Base-by-base conservation (phyloP, 2,329 filamentous ascomycete genomes). In the Capronia epimyces region DNA sequence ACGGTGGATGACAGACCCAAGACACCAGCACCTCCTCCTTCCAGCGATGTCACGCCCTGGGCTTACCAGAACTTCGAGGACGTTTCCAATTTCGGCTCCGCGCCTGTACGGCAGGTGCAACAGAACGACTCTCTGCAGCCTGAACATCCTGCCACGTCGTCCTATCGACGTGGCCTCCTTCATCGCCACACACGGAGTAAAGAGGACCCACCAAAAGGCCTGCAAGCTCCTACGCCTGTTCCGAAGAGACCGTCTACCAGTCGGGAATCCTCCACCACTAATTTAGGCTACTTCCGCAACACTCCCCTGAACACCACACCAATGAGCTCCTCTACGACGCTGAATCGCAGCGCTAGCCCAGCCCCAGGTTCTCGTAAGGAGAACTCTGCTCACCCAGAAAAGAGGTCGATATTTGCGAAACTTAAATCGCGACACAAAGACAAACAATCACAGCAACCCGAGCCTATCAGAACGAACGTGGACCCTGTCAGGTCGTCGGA, bases 21-120 rank as follows among this genome's bases (percentile, higher is more conserved):
- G 49, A 67, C 71, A 47, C 69, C 90, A 57, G 78, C 77, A 40
- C 94, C 90, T 46, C 89, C 89, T 34, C 79, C 80, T 46, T 82
- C 81, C 10, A 93, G 88, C 64, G 91, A 97, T 69, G 89, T 98
- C 51, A 93, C 95, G 32, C 93, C 93, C n/a, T 98, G 95, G 78
- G 78, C 95, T 56, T 97, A 93, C 66, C 93, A 97, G 69, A 88
- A 93, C 66, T 79, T 79, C 59, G 81, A 87, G 74, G 82, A 77
- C 56, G 56, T 59, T 36, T 57, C 51, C 21, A 57, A 61, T 58
- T 62, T 57, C 32, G 60, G 60, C 2, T 55, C 56, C 16, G 60
- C 60, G 9, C 53, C 57, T 40, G 59, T 61, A 41, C 45, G 57
- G 43, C 59, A 62, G 60, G 55, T 61, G 48, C 24, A 63, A 86